Percentiles rank a stretch among this genome's conserved stretches.
Evolutionary conservation across 192 early-diverging fungal genomes (phyloP).

Genomic region (Coemansia javaensis): DNA sequence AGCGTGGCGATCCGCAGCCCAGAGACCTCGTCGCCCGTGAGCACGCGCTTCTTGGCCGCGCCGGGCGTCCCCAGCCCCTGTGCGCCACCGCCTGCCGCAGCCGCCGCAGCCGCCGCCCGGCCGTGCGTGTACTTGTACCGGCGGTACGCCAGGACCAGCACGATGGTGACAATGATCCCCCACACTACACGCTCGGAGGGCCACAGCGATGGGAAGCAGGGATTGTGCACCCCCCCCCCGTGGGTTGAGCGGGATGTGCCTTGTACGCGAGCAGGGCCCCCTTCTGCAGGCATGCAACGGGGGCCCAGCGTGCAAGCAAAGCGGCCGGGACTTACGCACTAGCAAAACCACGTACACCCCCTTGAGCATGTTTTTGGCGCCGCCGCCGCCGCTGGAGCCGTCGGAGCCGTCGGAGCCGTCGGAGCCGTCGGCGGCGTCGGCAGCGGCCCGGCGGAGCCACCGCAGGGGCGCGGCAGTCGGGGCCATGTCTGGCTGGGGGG

Average conservation of each 20-base stretch:
- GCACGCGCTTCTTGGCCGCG: slow-evolving; percentile 1
- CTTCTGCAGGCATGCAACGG: too few species aligned
- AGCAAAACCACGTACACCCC: slow-evolving; percentile 8
- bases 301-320: too few species aligned
- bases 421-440: background rate
- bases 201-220: background rate
- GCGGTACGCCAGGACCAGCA: slow-evolving; percentile 7
- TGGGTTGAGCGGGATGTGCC: too few species aligned
- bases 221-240: too few species aligned
- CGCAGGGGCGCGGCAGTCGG: too few species aligned
- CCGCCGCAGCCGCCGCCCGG: background rate
- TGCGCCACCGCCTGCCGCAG: too few species aligned
- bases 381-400: background rate
- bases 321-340: slow-evolving; percentile 1
- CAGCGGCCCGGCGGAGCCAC: too few species aligned
- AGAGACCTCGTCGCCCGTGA: slow-evolving; percentile 16
- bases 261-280: too few species aligned
- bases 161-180: slow-evolving; percentile 7
- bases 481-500: too few species aligned
- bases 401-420: background rate
- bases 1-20: slow-evolving; percentile 14
- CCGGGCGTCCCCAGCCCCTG: too few species aligned
- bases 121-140: slow-evolving; percentile 4
- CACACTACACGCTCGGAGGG: slow-evolving; percentile 6
- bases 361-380: slow-evolving; percentile 3